Conservation (phyloP, 164 flowering plant genomes). For the Echeveria elegans region DNA sequence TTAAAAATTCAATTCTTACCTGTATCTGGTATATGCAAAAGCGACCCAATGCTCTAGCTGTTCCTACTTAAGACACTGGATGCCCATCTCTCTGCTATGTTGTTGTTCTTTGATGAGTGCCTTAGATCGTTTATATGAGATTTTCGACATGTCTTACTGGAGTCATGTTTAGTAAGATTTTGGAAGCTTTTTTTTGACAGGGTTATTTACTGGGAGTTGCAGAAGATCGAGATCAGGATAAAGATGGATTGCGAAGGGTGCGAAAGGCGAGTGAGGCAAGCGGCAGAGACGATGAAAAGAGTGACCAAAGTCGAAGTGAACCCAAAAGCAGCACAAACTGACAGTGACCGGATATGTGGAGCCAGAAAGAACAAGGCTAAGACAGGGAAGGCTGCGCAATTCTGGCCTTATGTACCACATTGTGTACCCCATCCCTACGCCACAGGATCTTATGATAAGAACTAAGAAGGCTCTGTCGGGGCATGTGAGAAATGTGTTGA, state of each 20-base stretch:
- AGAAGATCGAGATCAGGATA: slow-evolving; percentile 47
- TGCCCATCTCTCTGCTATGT: background rate
- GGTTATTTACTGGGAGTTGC: background rate
- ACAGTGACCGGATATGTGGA: slow-evolving; percentile 43
- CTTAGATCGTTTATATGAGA: background rate
- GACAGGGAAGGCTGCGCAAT: slow-evolving; percentile 44
- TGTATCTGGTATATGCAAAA: too few relatives aligned
- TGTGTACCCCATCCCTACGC: slow-evolving; percentile 45
- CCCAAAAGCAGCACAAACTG: slow-evolving; percentile 30
- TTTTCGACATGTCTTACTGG: background rate
- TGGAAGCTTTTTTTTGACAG: background rate
- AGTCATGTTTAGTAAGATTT: background rate
- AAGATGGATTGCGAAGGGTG: slow-evolving; percentile 54
- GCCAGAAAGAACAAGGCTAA: slow-evolving; percentile 28
- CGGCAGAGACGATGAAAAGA: slow-evolving; percentile 41
- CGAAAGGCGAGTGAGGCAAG: slow-evolving; percentile 33
- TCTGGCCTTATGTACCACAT: slow-evolving; percentile 58
- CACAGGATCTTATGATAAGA: slow-evolving; percentile 40
- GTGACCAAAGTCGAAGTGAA: slow-evolving; percentile 35
- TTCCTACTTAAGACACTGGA: too few relatives aligned
- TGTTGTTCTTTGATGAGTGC: slow-evolving; percentile 2
- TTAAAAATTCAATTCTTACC: too few relatives aligned
- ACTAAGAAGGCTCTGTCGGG: slow-evolving; percentile 54
- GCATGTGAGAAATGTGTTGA: slow-evolving; percentile 28
- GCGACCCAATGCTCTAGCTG: too few relatives aligned